Evolutionary conservation across 2,329 filamentous ascomycete species (phyloP).

Genomic region (Fusarium sp.): DNA sequence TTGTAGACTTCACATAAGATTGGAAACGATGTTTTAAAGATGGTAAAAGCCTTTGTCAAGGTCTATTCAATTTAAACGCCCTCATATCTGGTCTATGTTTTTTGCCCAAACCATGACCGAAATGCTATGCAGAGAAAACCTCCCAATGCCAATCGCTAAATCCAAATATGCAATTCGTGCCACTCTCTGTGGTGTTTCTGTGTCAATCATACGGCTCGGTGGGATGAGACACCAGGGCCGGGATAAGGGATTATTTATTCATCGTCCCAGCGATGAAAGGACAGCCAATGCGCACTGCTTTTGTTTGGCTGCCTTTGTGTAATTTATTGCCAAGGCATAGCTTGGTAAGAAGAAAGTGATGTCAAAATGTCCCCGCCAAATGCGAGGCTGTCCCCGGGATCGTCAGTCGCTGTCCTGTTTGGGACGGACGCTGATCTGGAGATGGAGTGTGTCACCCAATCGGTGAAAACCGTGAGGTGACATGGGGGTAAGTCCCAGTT

Average conservation of each 20-base stretch:
- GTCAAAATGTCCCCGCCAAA: not conserved
- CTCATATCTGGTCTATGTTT: conserved; percentile 25
- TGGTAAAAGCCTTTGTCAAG: conserved; percentile 16
- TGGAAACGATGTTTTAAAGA: not conserved
- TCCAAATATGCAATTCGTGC: conserved; percentile 29
- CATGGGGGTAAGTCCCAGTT: conserved; percentile 10
- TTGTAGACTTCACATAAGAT: not conserved
- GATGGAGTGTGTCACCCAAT: conserved; percentile 19
- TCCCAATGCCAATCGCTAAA: conserved; percentile 35
- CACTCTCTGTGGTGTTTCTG: not conserved
- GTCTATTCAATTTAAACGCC: conserved; percentile 31
- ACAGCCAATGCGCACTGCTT: conserved; percentile 41
- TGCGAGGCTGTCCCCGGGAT: conserved; percentile 26
- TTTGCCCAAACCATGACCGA: conserved; percentile 27
- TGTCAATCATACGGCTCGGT: conserved; percentile 27
- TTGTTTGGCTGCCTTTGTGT: conserved; percentile 34
- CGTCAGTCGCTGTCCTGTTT: conserved; percentile 24
- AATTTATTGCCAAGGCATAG: conserved; percentile 7
- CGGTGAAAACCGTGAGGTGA: conserved; percentile 11
- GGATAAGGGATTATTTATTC: not conserved
- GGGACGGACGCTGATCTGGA: conserved; percentile 24
- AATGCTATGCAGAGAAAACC: conserved; percentile 26
- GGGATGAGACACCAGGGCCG: conserved; percentile 31
- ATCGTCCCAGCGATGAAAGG: conserved; percentile 23
- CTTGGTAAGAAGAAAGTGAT: conserved; percentile 6